Percentiles rank a stretch among this genome's conserved stretches.
Conservation (phyloP, 1,139 yeast genomes). For the Taiozyma onychis region DNA sequence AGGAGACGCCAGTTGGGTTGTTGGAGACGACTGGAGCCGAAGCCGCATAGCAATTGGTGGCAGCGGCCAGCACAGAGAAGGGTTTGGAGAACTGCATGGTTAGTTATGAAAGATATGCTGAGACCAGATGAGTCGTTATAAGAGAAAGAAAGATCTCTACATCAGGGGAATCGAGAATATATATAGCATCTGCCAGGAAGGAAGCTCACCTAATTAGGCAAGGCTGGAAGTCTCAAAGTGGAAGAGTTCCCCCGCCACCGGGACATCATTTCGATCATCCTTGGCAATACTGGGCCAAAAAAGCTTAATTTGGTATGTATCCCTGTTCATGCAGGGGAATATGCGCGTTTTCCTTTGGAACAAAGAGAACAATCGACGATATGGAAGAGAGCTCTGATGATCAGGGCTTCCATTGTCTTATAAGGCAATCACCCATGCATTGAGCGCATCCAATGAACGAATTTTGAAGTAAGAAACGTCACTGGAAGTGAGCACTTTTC, state of each 20-base stretch:
- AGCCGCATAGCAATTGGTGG: neutral
- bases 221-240: neutral
- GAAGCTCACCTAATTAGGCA: neutral
- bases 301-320: neutral
- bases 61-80: neutral
- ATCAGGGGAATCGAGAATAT: neutral
- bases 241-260: neutral
- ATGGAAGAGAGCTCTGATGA: neutral
- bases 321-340: neutral
- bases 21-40: neutral
- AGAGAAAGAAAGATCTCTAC: neutral
- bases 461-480: neutral
- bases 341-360: neutral
- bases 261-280: neutral
- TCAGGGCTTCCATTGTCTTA: neutral
- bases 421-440: neutral
- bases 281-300: neutral
- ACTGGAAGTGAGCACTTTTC: neutral
- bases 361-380: neutral
- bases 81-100: neutral
- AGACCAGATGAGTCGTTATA: too few relatives aligned
- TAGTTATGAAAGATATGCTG: neutral
- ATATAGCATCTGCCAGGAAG: neutral
- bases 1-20: neutral
- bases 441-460: neutral